A percentile compares a stretch with the other conserved stretches of the same genome.
Conservation (phyloP, 805 yeast genomes). For the Candida namnaoensis region DNA sequence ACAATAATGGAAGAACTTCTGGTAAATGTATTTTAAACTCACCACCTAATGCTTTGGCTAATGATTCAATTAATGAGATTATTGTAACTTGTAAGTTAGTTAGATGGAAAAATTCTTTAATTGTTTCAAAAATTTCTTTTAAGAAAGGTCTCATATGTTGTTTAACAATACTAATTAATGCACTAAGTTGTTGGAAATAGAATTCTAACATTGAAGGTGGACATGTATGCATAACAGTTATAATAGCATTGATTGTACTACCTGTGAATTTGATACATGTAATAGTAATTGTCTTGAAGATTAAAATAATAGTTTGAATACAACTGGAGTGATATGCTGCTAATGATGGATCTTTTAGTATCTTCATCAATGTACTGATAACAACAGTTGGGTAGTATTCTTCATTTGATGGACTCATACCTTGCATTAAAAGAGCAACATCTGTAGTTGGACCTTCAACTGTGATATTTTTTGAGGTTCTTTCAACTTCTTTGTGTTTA, state of each 20-base stretch:
- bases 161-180: slow-evolving; percentile 71
- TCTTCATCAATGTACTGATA: slow-evolving; percentile 73
- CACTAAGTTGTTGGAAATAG: slow-evolving; percentile 82
- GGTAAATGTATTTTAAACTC: slow-evolving; percentile 86
- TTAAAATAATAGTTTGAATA: slow-evolving; percentile 88
- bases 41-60: slow-evolving; percentile 81
- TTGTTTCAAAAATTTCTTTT: slow-evolving; percentile 62
- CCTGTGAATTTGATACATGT: slow-evolving; percentile 86
- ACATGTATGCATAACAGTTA: slow-evolving; percentile 75
- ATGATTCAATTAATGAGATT: slow-evolving; percentile 70
- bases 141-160: slow-evolving; percentile 85
- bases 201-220: slow-evolving; percentile 76
- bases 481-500: slow-evolving; percentile 86
- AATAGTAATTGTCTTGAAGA: slow-evolving; percentile 81
- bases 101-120: slow-evolving; percentile 62
- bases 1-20: slow-evolving; percentile 62
- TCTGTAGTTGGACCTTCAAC: slow-evolving; percentile 87
- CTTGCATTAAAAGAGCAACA: slow-evolving; percentile 83
- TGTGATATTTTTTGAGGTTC: slow-evolving; percentile 39
- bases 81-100: slow-evolving; percentile 70
- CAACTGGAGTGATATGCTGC: slow-evolving; percentile 85
- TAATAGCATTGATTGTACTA: slow-evolving; percentile 81
- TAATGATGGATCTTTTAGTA: slow-evolving; percentile 77
- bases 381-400: slow-evolving; percentile 96
- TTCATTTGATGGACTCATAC: slow-evolving; percentile 86